phyloP scores from a whole-genome alignment of 805 yeast genomes.

The Candida insectalens region DNA sequence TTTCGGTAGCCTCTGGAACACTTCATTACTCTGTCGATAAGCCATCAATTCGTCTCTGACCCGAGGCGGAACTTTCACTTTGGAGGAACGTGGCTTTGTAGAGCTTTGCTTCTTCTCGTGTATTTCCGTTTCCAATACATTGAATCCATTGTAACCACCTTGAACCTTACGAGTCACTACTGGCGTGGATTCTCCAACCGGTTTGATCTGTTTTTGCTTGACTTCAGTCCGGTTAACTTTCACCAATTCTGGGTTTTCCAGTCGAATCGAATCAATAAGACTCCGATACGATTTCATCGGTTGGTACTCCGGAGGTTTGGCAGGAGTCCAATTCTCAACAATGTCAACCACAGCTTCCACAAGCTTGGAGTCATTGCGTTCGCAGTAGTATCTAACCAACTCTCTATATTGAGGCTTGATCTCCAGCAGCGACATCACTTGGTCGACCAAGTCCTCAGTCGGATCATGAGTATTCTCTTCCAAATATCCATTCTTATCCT shows the following conservation, averaged over 20 bases:
- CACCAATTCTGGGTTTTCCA: no score
- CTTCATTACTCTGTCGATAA: constrained; percentile 24
- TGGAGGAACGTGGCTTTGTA: no score
- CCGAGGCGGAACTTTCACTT: not conserved
- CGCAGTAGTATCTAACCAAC: constrained; percentile 7
- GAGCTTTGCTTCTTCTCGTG: no score
- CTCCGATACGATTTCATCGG: not conserved
- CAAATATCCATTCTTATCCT: no score
- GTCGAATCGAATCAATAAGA: no score
- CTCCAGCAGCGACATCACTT: constrained; percentile 8
- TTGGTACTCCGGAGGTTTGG: not conserved
- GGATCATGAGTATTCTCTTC: no score
- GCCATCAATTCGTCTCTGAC: constrained; percentile 22
- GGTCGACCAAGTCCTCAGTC: constrained; percentile 6
- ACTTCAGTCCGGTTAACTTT: no score
- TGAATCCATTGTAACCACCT: not conserved
- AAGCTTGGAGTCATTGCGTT: constrained; percentile 6
- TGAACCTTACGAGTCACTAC: no score
- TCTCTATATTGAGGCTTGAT: constrained; percentile 4
- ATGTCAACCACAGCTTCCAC: constrained; percentile 12
- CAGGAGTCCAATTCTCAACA: constrained; percentile 3
- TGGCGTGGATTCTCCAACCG: no score
- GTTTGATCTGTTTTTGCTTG: no score
- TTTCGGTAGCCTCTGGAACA: constrained; percentile 27
- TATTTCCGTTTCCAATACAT: no score